Base-by-base conservation (phyloP, 345 rosid genomes). In the Physaria fendleri region DNA sequence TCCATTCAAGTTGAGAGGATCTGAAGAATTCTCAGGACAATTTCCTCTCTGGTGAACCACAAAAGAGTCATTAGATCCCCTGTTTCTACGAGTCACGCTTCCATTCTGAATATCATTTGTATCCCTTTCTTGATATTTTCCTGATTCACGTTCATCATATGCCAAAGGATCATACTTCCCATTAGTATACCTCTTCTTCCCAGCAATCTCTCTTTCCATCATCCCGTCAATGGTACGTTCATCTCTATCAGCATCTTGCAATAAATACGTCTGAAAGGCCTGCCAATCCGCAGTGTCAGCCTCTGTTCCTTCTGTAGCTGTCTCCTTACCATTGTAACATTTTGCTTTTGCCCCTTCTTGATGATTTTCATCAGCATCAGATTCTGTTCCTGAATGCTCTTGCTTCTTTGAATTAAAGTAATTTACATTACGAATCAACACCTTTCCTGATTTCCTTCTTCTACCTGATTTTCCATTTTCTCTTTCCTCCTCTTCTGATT, bases 391-490 rank as follows among this genome's bases (percentile, higher is more conserved):
- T 11, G 95, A 93, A 62, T 79, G 63, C 11, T 76, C 74, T 61
- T 77, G 72, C 72, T 65, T 71, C 77, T 87, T 83, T 10, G 95
- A 71, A 72, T 88, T 71, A 50, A 93, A 77, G 72, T 85, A 93
- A 44, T 93, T 93, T 37, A 93, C 71, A 77, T 88, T 93, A 33
- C 89, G 79, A 55, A 93, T 85, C 53, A 93, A 94, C 40, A 93
- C 90, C 75, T 20, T 76, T 6, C 93, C 87, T 4, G 97, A 76
- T 47, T 78, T 74, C 72, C 74, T 81, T 73, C 73, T 85, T 74
- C 82, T 83, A 59, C 80, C 69, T 16, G 91, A 83, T 68, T 76
- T 78, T 59, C 50, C 63, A 65, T 62, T 75, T 29, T 80, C 89
- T 59, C 56, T 47, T 38, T 79, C 90, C 71, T 78, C 51, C 12